Conservation (phyloP, 1,284 basidiomycete genomes). For the Leucoagaricus sp. region DNA sequence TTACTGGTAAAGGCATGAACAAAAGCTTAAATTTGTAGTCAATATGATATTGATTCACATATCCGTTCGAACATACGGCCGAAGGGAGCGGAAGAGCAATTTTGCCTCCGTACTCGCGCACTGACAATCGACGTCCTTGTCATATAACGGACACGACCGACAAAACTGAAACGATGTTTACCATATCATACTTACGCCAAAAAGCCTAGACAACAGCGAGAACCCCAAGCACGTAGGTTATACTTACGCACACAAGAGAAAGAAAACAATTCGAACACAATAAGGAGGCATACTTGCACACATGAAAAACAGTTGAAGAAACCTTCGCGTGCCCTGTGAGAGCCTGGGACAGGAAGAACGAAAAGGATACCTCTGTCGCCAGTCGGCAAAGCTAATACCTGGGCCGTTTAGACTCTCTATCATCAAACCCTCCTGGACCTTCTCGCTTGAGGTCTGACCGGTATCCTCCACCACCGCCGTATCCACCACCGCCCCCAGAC, state of each 20-base stretch:
- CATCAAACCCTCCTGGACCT: conserved; percentile 73
- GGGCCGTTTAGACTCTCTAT: conserved; percentile 78
- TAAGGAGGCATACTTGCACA: conserved; percentile 15
- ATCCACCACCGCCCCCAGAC: conserved; percentile 35
- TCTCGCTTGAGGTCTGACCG: conserved; percentile 71
- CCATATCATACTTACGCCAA: conserved; percentile 12
- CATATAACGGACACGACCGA: conserved; percentile 2
- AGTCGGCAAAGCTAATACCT: conserved; percentile 58
- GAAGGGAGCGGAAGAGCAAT: neutral
- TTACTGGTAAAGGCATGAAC: too few relatives aligned
- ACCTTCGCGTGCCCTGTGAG: conserved; percentile 4
- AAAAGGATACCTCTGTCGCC: conserved; percentile 14
- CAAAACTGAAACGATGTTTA: neutral
- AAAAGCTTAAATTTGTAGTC: too few relatives aligned
- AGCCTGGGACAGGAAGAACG: conserved; percentile 7
- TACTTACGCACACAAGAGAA: conserved; percentile 21
- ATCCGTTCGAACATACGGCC: neutral
- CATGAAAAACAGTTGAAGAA: conserved; percentile 5
- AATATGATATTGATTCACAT: too few relatives aligned
- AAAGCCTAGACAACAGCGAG: conserved; percentile 1
- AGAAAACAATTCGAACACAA: conserved; percentile 8
- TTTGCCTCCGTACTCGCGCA: neutral
- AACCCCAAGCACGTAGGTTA: conserved; percentile 10
- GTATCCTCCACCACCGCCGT: conserved; percentile 45
- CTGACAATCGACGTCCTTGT: neutral